These are phyloP conservation scores for Tillandsia leiboldiana DNA, from an alignment of 176 grass and related monocot genomes.

Conservation along the genomic window DNA sequence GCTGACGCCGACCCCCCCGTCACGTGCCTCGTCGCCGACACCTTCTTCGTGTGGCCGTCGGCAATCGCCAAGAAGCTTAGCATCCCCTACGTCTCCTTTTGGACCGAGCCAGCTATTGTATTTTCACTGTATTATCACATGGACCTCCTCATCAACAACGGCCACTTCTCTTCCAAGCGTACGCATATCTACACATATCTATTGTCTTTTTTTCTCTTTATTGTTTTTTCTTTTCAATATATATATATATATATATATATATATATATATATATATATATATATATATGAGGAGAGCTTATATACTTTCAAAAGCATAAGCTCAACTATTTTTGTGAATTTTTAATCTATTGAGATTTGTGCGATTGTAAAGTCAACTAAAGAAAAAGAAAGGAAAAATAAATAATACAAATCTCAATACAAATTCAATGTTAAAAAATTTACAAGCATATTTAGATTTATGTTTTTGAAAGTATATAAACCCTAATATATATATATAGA, in stretches of 20 bases:
- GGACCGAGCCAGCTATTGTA: slow-evolving; percentile 59
- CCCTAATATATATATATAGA: no score
- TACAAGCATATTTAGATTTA: no score
- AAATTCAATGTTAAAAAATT: no score
- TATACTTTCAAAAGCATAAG: no score
- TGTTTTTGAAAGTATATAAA: no score
- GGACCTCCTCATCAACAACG: slow-evolving; percentile 37
- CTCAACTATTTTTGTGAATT: no score
- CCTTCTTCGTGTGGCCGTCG: slow-evolving; percentile 63
- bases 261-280: no score
- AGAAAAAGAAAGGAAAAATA: no score
- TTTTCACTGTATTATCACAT: slow-evolving; percentile 54
- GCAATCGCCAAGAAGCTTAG: slow-evolving; percentile 34
- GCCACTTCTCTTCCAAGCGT: slow-evolving; percentile 50
- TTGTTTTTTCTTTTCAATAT: neutral
- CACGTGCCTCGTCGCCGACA: slow-evolving; percentile 51
- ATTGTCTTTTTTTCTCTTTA: neutral
- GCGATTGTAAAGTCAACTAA: no score
- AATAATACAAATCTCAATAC: no score
- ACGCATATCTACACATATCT: slow-evolving; percentile 2
- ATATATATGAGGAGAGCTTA: no score
- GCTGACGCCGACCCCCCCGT: slow-evolving; percentile 18
- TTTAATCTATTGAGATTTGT: no score
- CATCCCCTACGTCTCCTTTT: slow-evolving; percentile 52
- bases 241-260: neutral